These are phyloP conservation scores for Nelumbo lutea DNA, from an alignment of 164 flowering plant genomes.

Conservation along the genomic window DNA sequence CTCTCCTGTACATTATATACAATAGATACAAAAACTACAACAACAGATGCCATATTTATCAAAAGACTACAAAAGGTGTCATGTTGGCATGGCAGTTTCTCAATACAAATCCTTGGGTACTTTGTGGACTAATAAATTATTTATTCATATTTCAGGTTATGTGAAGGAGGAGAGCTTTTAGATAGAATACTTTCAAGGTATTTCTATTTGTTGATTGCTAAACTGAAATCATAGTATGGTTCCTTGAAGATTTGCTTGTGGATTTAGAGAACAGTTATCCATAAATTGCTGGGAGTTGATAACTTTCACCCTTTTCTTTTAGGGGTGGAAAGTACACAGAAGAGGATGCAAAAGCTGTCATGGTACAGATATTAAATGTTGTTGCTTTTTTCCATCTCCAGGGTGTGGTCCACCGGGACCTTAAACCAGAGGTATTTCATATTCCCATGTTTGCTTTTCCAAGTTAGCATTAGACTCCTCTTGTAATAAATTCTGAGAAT, in stretches of 20 bases:
- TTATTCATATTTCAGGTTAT: conserved; percentile 52
- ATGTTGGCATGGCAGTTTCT: no score
- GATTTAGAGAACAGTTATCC: not conserved
- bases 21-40: no score
- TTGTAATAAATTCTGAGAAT: not conserved
- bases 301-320: conserved; percentile 14
- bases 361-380: conserved; percentile 74
- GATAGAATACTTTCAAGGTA: conserved; percentile 94
- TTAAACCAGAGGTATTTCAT: conserved; percentile 82
- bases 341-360: conserved; percentile 78
- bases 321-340: conserved; percentile 95
- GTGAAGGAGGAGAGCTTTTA: conserved; percentile 96
- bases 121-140: not conserved
- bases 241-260: not conserved
- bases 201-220: conserved; percentile 5
- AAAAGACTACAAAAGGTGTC: no score
- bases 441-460: conserved; percentile 1
- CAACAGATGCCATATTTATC: no score
- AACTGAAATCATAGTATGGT: not conserved
- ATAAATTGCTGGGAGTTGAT: not conserved
- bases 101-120: no score
- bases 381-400: conserved; percentile 92
- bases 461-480: no score
- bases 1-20: no score
- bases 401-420: conserved; percentile 95